Percentiles rank a stretch among this genome's conserved stretches.
phyloP scores from a whole-genome alignment of 495 filamentous ascomycete species.

The Penicillium flavigenum region DNA sequence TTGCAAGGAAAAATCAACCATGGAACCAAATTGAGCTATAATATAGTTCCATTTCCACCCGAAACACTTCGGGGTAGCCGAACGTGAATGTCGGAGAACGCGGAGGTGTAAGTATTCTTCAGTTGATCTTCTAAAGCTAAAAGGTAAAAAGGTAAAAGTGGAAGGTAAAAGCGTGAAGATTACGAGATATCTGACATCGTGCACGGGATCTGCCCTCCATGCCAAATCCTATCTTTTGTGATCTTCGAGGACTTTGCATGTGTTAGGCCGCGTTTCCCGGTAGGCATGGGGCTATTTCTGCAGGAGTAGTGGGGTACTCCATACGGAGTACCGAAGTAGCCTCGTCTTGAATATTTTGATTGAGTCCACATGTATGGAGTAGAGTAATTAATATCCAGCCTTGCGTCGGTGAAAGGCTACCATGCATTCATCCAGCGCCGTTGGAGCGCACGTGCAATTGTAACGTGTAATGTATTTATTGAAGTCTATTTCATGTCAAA shows the following conservation, averaged over 20 bases:
- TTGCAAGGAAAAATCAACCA: background rate
- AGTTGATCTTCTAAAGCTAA: background rate
- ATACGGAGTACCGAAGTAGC: background rate
- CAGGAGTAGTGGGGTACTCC: background rate
- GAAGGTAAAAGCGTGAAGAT: background rate
- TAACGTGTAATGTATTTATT: background rate
- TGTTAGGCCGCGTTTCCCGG: background rate
- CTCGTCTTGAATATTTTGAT: background rate
- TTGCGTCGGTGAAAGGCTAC: background rate
- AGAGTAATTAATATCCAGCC: background rate
- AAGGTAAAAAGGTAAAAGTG: too few relatives aligned
- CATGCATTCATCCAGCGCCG: background rate
- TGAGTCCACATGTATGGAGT: background rate
- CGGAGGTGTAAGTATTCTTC: background rate
- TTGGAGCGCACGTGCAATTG: background rate
- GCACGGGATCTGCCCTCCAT: background rate
- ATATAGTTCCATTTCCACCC: background rate
- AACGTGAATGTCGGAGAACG: slow-evolving; percentile 3
- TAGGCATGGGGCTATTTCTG: background rate
- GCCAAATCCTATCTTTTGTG: background rate
- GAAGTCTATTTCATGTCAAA: background rate
- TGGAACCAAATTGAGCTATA: background rate
- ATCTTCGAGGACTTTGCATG: background rate
- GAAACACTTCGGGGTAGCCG: slow-evolving; percentile 3
- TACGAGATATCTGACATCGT: background rate